Conservation (phyloP, 352 stramenopile species). For the Globisporangium lucens region DNA sequence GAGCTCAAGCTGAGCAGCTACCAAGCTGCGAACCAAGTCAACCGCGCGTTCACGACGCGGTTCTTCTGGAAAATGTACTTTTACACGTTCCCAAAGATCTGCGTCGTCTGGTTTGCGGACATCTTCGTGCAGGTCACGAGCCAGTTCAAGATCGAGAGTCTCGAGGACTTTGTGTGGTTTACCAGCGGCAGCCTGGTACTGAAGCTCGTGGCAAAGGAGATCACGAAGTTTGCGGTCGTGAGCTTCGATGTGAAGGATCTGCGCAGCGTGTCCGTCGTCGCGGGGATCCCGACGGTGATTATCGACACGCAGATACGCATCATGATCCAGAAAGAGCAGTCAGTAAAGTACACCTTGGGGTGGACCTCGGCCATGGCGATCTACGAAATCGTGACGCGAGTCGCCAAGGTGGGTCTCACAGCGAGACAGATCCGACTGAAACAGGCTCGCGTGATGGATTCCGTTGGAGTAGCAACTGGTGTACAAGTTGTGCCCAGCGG, state of each 20-base stretch:
- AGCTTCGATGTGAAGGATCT: constrained; percentile 8
- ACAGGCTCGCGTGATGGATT: neutral
- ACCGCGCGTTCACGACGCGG: neutral
- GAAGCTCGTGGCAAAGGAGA: constrained; percentile 9
- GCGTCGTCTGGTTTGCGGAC: neutral
- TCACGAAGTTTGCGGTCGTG: constrained; percentile 5
- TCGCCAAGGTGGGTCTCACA: neutral
- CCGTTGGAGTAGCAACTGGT: too few species aligned
- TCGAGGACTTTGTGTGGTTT: too few species aligned
- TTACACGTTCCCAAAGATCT: too few species aligned
- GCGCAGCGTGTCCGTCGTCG: constrained; percentile 12
- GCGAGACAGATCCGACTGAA: neutral
- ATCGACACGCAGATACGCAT: constrained; percentile 23
- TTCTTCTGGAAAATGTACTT: neutral
- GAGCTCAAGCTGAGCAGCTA: neutral
- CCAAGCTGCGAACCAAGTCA: neutral
- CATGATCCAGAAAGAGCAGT: constrained; percentile 3
- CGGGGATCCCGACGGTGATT: constrained; percentile 18
- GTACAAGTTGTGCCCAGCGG: too few species aligned
- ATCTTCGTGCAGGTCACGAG: too few species aligned
- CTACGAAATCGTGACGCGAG: constrained; percentile 3
- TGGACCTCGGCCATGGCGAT: constrained; percentile 9
- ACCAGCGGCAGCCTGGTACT: constrained; percentile 1
- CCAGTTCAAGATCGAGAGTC: too few species aligned
- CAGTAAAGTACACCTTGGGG: neutral